Conservation (phyloP, 352 stramenopile genomes). For the Phytophthora capsici region DNA sequence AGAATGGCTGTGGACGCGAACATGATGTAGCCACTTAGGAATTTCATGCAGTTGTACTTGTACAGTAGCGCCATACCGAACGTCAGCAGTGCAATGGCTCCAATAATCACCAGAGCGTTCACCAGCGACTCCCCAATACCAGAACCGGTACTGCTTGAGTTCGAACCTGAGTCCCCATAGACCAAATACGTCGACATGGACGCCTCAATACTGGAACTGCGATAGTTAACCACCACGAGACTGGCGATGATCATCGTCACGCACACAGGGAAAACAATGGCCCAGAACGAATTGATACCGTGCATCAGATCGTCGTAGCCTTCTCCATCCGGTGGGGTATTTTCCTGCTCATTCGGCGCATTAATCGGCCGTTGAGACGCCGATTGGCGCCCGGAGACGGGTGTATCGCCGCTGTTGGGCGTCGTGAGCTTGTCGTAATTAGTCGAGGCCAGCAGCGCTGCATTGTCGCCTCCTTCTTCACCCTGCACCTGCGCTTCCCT, state of each 20-base stretch:
- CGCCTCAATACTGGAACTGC: slow-evolving; percentile 71
- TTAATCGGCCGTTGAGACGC: slow-evolving; percentile 8
- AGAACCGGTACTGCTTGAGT: slow-evolving; percentile 22
- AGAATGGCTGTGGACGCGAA: slow-evolving; percentile 87
- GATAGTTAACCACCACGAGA: slow-evolving; percentile 87
- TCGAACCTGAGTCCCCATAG: slow-evolving; percentile 68
- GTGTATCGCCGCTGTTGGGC: slow-evolving; percentile 44
- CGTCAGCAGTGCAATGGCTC: slow-evolving; percentile 82
- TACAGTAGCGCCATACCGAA: slow-evolving; percentile 92
- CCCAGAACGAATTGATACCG: slow-evolving; percentile 90
- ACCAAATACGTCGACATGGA: slow-evolving; percentile 88
- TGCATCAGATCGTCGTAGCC: slow-evolving; percentile 81
- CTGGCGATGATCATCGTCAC: slow-evolving; percentile 86
- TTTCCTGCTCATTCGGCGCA: slow-evolving; percentile 9
- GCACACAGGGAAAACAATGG: slow-evolving; percentile 81
- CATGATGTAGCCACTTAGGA: slow-evolving; percentile 89
- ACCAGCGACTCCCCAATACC: slow-evolving; percentile 77
- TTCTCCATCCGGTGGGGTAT: slow-evolving; percentile 28
- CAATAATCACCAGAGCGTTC: slow-evolving; percentile 91
- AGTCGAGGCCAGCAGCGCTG: slow-evolving; percentile 35
- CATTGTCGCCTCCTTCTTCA: slow-evolving; percentile 34
- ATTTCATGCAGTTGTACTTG: slow-evolving; percentile 90
- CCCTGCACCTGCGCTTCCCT: slow-evolving; percentile 31
- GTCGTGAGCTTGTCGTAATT: slow-evolving; percentile 75
- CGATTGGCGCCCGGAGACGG: slow-evolving; percentile 14